phyloP scores from a whole-genome alignment of 192 early-diverging fungal species.

The Gamsiella multidivaricata region DNA sequence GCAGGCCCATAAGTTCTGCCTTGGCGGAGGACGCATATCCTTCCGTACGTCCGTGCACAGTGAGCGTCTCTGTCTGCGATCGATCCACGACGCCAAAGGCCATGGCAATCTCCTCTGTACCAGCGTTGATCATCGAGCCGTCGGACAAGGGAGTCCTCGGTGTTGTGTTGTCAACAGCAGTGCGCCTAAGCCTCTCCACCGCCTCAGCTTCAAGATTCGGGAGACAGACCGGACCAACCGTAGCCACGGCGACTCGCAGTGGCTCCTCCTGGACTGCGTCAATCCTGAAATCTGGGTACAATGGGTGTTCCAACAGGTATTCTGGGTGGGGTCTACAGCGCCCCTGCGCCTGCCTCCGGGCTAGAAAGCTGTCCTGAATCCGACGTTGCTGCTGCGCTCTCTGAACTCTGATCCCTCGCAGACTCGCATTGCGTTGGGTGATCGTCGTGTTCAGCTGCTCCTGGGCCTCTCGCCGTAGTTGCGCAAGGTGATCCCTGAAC shows the following conservation, averaged over 20 bases:
- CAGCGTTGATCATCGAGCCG: background rate
- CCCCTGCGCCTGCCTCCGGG: no score
- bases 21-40: conserved; percentile 9
- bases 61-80: background rate
- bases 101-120: background rate
- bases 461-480: no score
- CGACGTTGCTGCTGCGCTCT: no score
- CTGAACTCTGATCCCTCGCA: no score
- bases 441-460: no score
- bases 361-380: no score
- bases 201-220: background rate
- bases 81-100: background rate
- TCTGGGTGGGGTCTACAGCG: no score
- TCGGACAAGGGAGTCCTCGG: background rate
- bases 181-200: background rate
- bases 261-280: no score
- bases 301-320: no score
- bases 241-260: background rate
- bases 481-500: no score
- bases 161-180: background rate
- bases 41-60: background rate
- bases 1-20: conserved; percentile 1
- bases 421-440: no score
- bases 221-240: background rate
- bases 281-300: no score